Percentiles rank a stretch among this genome's conserved stretches.
Evolutionary conservation across 2,329 filamentous ascomycete genomes (phyloP).

Genomic region (Parastagonospora avenae): DNA sequence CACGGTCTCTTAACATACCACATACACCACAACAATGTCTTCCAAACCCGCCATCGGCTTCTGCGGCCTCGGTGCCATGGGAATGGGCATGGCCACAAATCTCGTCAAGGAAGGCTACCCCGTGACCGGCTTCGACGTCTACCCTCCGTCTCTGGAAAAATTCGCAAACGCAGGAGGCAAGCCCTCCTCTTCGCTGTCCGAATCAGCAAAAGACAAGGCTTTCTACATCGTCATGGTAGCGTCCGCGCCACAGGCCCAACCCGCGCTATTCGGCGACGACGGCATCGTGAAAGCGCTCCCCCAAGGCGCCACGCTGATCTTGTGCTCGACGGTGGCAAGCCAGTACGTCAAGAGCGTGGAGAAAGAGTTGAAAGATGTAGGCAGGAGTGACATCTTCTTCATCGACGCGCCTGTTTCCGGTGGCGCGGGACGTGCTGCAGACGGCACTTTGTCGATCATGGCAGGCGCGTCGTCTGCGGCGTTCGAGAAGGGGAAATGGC

Average conservation of each 20-base stretch:
- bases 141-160: conserved; percentile 67
- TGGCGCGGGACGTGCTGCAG: conserved; percentile 69
- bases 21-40: conserved; percentile 23
- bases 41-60: conserved; percentile 63
- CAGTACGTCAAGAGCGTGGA: conserved; percentile 67
- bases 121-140: conserved; percentile 75
- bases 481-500: conserved; percentile 60
- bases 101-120: conserved; percentile 69
- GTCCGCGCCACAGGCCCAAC: conserved; percentile 70
- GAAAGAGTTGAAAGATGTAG: conserved; percentile 59
- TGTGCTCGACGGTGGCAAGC: conserved; percentile 74
- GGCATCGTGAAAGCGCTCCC: conserved; percentile 58
- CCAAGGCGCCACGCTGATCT: conserved; percentile 63
- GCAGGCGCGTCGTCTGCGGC: conserved; percentile 65
- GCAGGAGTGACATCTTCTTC: conserved; percentile 67
- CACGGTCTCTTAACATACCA: neutral
- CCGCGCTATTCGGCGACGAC: conserved; percentile 66
- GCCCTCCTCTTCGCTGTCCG: conserved; percentile 63
- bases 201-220: conserved; percentile 63
- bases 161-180: conserved; percentile 68
- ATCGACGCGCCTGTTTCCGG: conserved; percentile 77
- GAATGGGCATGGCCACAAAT: conserved; percentile 79
- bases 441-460: conserved; percentile 78
- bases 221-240: conserved; percentile 78
- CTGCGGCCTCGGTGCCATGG: conserved; percentile 80